These are phyloP conservation scores for Salix viminalis DNA, from an alignment of 345 rosid species.

Conservation along the genomic window DNA sequence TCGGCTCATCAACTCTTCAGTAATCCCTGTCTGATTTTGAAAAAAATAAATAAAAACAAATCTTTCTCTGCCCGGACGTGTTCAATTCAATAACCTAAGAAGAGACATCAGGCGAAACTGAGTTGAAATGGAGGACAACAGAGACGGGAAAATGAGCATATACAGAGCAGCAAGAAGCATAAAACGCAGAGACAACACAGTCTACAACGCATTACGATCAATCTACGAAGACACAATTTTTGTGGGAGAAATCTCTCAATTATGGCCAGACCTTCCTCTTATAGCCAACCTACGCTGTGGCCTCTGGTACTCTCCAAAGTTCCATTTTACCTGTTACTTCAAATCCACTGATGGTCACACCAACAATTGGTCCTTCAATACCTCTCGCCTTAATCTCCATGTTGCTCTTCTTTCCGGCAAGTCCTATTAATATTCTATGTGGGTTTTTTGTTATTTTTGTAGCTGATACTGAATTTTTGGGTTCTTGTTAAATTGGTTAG, in stretches of 20 bases:
- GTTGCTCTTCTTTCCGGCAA: conserved; percentile 69
- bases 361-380: conserved; percentile 78
- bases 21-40: too few relatives aligned
- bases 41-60: too few relatives aligned
- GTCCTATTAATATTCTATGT: background rate
- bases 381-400: conserved; percentile 85
- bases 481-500: conserved; percentile 39
- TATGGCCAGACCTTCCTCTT: conserved; percentile 84
- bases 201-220: conserved; percentile 76
- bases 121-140: conserved; percentile 18
- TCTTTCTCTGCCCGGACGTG: too few relatives aligned
- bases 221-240: conserved; percentile 81
- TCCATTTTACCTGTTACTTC: conserved; percentile 77
- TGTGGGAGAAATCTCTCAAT: conserved; percentile 70
- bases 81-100: too few relatives aligned
- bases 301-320: conserved; percentile 74
- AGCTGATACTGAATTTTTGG: background rate
- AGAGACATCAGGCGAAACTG: too few relatives aligned
- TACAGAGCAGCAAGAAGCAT: conserved; percentile 79
- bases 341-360: conserved; percentile 97
- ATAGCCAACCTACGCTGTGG: conserved; percentile 93
- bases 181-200: conserved; percentile 61
- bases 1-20: too few relatives aligned
- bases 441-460: background rate
- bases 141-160: conserved; percentile 46